These are phyloP conservation scores for Fusarium tuaranense DNA, from an alignment of 2,329 filamentous ascomycete genomes.

Conservation along the genomic window DNA sequence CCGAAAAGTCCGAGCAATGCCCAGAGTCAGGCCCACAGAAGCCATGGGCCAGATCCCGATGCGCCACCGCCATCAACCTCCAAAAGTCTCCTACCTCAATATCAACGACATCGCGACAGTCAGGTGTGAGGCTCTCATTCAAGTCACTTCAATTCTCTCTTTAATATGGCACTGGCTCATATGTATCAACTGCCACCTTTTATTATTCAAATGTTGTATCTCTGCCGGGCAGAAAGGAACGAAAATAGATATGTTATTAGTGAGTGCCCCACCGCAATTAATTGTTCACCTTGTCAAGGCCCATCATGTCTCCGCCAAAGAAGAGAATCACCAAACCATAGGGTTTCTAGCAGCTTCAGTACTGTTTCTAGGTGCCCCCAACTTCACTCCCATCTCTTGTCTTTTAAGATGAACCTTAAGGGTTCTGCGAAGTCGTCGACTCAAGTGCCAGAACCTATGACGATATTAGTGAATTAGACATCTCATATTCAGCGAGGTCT, in stretches of 20 bases:
- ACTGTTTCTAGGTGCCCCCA: background rate
- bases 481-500: conserved; percentile 23
- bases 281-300: conserved; percentile 1
- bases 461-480: conserved; percentile 1
- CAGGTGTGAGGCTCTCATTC: background rate
- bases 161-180: background rate
- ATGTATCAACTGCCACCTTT: conserved; percentile 13
- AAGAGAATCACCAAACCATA: background rate
- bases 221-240: conserved; percentile 14
- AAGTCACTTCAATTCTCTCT: background rate
- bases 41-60: background rate
- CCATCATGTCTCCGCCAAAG: background rate
- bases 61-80: conserved; percentile 1
- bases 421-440: conserved; percentile 40
- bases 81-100: background rate
- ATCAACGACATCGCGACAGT: background rate
- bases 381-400: background rate
- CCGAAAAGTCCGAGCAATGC: conserved; percentile 38
- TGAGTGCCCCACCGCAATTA: conserved; percentile 5
- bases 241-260: background rate
- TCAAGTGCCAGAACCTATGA: conserved; percentile 65
- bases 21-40: background rate
- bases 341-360: background rate
- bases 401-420: background rate
- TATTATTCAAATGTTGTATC: conserved; percentile 17